These are phyloP conservation scores for Populus nigra DNA, from an alignment of 345 rosid genomes.

Conservation along the genomic window DNA sequence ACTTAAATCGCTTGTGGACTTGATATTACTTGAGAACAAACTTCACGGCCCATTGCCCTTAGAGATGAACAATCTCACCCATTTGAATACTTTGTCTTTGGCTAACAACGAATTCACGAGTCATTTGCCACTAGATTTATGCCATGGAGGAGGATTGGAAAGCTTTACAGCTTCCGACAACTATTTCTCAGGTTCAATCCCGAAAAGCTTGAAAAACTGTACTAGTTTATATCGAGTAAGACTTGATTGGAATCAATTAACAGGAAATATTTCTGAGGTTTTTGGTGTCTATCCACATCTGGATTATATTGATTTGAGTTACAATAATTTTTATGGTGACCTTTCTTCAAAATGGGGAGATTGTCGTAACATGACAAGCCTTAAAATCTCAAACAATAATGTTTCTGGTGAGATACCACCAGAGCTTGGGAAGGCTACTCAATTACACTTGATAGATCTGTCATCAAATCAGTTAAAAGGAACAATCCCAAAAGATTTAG, in stretches of 20 bases:
- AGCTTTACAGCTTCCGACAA: background rate
- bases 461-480: too few relatives aligned
- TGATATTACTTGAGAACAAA: background rate
- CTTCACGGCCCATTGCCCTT: background rate
- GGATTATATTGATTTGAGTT: background rate
- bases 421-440: too few relatives aligned
- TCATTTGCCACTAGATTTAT: background rate
- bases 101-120: background rate
- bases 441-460: too few relatives aligned
- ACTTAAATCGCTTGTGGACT: background rate
- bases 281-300: background rate
- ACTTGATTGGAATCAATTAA: too few relatives aligned
- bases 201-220: background rate
- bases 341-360: too few relatives aligned
- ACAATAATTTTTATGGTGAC: too few relatives aligned
- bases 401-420: background rate
- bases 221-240: background rate
- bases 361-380: background rate
- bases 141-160: background rate
- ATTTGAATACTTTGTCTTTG: fast-evolving
- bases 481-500: background rate
- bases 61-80: background rate
- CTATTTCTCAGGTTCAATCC: background rate
- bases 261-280: background rate
- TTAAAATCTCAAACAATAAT: background rate